phyloP scores from a whole-genome alignment of 345 rosid species.

The Theobroma cacao region DNA sequence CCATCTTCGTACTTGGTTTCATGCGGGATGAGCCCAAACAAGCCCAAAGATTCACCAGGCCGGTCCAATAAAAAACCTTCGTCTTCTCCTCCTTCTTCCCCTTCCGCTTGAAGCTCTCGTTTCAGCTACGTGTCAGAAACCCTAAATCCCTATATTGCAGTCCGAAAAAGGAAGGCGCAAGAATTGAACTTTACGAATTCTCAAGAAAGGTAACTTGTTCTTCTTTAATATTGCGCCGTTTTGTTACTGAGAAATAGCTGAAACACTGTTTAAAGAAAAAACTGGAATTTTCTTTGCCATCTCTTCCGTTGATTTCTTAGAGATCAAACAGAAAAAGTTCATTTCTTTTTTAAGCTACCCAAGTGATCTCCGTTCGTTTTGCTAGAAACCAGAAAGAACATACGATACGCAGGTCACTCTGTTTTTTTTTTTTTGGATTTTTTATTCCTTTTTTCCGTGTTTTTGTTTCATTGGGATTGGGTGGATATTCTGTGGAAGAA shows the following conservation, averaged over 20 bases:
- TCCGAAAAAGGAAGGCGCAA: not conserved
- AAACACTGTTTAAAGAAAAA: not conserved
- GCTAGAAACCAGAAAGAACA: not conserved
- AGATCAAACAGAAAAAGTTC: not conserved
- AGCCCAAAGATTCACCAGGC: not conserved
- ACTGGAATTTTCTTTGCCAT: not conserved
- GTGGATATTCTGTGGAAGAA: too few species aligned
- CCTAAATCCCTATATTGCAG: slow-evolving; percentile 6
- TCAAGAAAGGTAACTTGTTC: slow-evolving; percentile 3
- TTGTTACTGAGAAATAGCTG: not conserved
- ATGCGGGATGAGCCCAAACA: not conserved
- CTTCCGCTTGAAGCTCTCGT: not conserved
- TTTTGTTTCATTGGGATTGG: not conserved
- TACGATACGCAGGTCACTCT: too few species aligned
- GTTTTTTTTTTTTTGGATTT: too few species aligned
- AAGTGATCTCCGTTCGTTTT: not conserved
- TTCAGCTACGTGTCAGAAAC: slow-evolving; percentile 11
- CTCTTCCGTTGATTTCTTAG: not conserved
- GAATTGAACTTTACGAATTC: not conserved
- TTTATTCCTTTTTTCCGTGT: not conserved
- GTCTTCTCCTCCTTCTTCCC: slow-evolving; percentile 15
- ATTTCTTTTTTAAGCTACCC: not conserved
- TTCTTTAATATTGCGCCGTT: not conserved
- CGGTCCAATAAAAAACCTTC: not conserved
- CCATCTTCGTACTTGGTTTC: not conserved